Evolutionary conservation across 176 grass and related monocot genomes (phyloP).

Genomic region (Carex parvula): DNA sequence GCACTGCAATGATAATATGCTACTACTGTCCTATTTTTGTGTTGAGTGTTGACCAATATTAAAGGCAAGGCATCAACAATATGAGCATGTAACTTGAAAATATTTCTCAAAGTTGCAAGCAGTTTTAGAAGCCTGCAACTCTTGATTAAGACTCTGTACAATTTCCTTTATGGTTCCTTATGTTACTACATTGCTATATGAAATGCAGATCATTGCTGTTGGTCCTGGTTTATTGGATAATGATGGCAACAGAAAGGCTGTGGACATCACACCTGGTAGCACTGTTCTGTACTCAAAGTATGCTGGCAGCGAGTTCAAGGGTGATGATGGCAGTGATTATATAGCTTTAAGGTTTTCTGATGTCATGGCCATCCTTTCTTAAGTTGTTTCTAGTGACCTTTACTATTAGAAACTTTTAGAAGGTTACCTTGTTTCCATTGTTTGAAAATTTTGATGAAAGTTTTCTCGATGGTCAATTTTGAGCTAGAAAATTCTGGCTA

Average conservation of each 20-base stretch:
- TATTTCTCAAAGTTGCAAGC: not conserved
- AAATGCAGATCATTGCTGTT: constrained; percentile 51
- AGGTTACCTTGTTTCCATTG: not conserved
- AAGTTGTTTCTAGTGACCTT: not conserved
- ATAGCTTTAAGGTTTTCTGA: constrained; percentile 58
- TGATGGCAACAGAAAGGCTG: constrained; percentile 50
- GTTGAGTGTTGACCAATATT: not conserved
- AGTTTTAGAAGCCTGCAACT: not conserved
- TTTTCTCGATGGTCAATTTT: not conserved
- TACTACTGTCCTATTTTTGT: not conserved
- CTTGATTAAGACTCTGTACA: not conserved
- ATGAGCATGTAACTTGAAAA: not conserved
- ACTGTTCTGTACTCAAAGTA: constrained; percentile 76
- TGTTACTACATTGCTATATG: not conserved
- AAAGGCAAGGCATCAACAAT: not conserved
- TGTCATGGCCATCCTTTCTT: constrained; percentile 71
- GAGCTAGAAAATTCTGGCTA: not conserved
- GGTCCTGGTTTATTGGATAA: constrained; percentile 54
- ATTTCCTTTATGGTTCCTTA: not conserved
- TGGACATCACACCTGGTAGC: constrained; percentile 39
- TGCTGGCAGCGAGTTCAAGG: constrained; percentile 65
- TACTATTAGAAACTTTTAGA: not conserved
- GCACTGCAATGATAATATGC: not conserved
- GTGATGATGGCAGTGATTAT: constrained; percentile 47
- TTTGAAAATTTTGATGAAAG: not conserved